These are phyloP conservation scores for Candida rishiriensis DNA, from an alignment of 805 yeast species.

Conservation along the genomic window DNA sequence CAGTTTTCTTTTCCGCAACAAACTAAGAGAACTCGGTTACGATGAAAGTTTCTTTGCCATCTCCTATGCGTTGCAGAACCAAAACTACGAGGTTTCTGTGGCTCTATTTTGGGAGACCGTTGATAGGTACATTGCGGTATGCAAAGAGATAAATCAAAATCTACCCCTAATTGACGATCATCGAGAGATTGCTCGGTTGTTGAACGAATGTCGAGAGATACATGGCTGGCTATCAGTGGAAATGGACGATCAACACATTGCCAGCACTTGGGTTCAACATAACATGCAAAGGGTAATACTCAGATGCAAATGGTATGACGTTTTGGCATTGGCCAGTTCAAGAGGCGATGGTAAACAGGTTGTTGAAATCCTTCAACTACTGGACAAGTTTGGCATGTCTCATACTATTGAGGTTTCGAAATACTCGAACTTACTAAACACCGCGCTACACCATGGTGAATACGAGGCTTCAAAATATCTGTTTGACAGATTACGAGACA, in stretches of 20 bases:
- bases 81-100: conserved; percentile 22
- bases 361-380: conserved; percentile 6
- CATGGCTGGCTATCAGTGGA: not conserved
- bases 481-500: conserved; percentile 1
- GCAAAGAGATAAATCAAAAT: not conserved
- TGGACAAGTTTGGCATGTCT: not conserved
- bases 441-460: conserved; percentile 8
- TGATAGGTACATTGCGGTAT: not conserved
- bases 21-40: conserved; percentile 2
- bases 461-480: conserved; percentile 2
- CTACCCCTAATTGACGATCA: not conserved
- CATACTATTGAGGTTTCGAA: conserved; percentile 2
- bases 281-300: not conserved
- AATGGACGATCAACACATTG: not conserved
- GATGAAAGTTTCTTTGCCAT: conserved; percentile 17
- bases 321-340: conserved; percentile 17
- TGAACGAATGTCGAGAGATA: not conserved
- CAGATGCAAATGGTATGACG: not conserved
- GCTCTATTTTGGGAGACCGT: conserved; percentile 14
- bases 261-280: not conserved
- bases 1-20: conserved; percentile 11
- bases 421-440: conserved; percentile 9
- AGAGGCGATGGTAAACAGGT: conserved; percentile 20
- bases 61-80: conserved; percentile 9
- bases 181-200: not conserved